Evolutionary conservation across 208 protist species (phyloP), one percentile per base, ranked within the genome.

Genomic region (Trypanosoma boissoni): DNA sequence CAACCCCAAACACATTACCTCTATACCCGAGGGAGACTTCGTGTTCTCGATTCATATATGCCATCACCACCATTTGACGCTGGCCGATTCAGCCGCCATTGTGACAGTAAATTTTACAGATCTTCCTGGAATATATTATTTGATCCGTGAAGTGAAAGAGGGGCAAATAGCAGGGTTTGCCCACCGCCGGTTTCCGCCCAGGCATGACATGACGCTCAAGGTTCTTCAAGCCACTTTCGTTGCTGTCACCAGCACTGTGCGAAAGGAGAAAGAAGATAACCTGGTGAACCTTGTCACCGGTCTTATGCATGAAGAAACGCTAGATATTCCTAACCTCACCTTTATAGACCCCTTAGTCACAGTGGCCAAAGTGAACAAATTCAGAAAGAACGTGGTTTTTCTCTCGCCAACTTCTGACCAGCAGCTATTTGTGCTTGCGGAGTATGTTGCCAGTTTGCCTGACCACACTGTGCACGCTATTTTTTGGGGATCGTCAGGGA

Each of bases 361-460:
- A 3, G 18, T 20, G 10, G 9, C 55, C 2, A 14, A 10, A 3
- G 3, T 61, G 26, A n/a, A 50, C 14, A 14, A 8, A 7, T 5
- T 0, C 24, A 16, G 16, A 20, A 6, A 24, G 18, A 50, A 61
- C 39, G 23, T 51, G 8, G 28, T 51, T 27, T 29, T 31, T 51
- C 24, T 51, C 21, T 29, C 24, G 4, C 21, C 55, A 32, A 61
- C 55, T 23, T 27, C 50, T 2, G 24, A 61, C 8, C 55, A 61
- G 27, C 21, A 61, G 42, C 36, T 50, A 24, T 61, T 51, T 24
- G 24, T 61, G 4, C 2, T 37, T 2, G 37, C 39, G 10, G 23
- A 21, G 9, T 61, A 61, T 45, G 16, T 51, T 18, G 20, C 2
- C 3, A 51, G 36, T 42, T 32, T 2, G n/a, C 7, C 4, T 6